A percentile compares a stretch with the other conserved stretches of the same genome.
Evolutionary conservation across 1,139 yeast genomes (phyloP).

Genomic region (Eremothecium sinecaudum): DNA sequence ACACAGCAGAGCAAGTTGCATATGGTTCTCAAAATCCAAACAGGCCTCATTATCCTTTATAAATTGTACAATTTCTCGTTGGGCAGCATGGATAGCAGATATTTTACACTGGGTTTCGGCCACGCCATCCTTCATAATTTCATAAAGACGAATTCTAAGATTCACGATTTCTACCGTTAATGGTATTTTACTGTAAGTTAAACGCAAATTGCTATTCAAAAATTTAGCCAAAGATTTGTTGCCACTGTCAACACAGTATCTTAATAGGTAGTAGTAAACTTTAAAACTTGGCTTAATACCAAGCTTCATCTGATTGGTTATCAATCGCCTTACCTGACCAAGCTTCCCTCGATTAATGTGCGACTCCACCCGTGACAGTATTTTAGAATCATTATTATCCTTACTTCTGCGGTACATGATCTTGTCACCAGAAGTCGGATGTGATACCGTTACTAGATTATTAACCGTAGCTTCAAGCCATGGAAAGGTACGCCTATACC

Average conservation of each 20-base stretch:
- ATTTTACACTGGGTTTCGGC: not conserved
- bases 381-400: conserved; percentile 3
- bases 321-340: conserved; percentile 10
- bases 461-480: conserved; percentile 4
- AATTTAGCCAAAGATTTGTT: conserved; percentile 15
- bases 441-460: not conserved
- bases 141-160: conserved; percentile 5
- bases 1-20: conserved; percentile 18
- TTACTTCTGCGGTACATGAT: conserved; percentile 5
- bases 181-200: conserved; percentile 15
- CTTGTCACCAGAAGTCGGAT: conserved; percentile 4
- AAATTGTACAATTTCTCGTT: conserved; percentile 11
- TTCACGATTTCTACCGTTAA: conserved; percentile 18
- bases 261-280: conserved; percentile 17
- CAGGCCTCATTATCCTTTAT: conserved; percentile 9
- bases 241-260: conserved; percentile 9
- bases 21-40: conserved; percentile 17
- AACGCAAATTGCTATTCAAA: conserved; percentile 15
- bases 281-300: conserved; percentile 20
- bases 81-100: not conserved
- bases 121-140: conserved; percentile 1
- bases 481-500: conserved; percentile 9
- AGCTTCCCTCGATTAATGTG: conserved; percentile 1
- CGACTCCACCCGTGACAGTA: conserved; percentile 2
- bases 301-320: conserved; percentile 16